These are phyloP conservation scores for Suillus spraguei DNA, from an alignment of 768 basidiomycete genomes.

Conservation along the genomic window DNA sequence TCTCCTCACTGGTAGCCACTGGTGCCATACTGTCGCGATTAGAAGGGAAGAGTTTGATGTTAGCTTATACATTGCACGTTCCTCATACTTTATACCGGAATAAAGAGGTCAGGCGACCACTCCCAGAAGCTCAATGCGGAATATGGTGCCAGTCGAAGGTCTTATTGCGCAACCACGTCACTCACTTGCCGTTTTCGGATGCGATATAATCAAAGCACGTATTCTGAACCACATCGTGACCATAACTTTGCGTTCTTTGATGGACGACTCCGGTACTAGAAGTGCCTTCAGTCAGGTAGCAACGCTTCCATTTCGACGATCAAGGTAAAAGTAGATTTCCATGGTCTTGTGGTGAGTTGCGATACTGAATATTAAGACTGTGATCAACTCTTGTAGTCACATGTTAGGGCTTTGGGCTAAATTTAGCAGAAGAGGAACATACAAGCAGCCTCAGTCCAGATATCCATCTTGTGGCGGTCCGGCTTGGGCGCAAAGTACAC, in stretches of 20 bases:
- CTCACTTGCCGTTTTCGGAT: slow-evolving; percentile 16
- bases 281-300: too few species aligned
- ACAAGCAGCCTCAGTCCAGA: not conserved
- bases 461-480: not conserved
- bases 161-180: slow-evolving; percentile 24
- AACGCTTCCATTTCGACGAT: not conserved
- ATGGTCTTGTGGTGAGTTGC: not conserved
- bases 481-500: not conserved
- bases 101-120: not conserved
- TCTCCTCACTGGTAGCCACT: slow-evolving; percentile 45
- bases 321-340: not conserved
- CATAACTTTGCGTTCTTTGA: not conserved
- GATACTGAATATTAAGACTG: not conserved
- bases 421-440: slow-evolving; percentile 3
- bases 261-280: not conserved
- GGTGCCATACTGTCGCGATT: slow-evolving; percentile 46
- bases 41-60: not conserved
- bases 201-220: not conserved
- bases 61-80: not conserved
- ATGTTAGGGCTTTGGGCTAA: not conserved
- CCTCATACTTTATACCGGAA: slow-evolving; percentile 20
- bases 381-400: not conserved
- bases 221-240: not conserved
- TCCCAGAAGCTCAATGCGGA: not conserved
- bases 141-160: slow-evolving; percentile 15